Base-by-base conservation (phyloP, 768 basidiomycete genomes). In the Suillus plorans region DNA sequence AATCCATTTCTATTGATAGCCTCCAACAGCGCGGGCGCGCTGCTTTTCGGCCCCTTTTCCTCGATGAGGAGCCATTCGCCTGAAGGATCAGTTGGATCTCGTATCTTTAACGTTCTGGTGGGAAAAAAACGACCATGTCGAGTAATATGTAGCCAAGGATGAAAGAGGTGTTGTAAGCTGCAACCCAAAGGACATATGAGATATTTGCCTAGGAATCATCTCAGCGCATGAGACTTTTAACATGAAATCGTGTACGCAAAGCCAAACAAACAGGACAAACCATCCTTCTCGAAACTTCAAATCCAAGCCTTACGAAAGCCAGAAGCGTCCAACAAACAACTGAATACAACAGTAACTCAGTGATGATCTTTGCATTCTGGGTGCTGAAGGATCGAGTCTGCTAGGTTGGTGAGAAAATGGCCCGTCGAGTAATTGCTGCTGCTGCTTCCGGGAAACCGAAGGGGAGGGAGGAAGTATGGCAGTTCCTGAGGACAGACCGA, bases 151-250 rank as follows among this genome's bases (percentile, higher is more conserved):
- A 97, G 14, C 85, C 87, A 6, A 95, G 81, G 18, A 98, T 78
- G 79, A 95, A 95, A 4, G 88, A 84, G 0, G 89, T 89, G 74
- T 98, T 99, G 86, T 86, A 97, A 12, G 93, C 95, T 1, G 86
- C 84, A 9, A 91, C 84, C 95, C 96, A 98, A 18, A 95, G 76
- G 44, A 95, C 87, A 76, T 99, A 99, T 4, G 91, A 84, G 39
- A 94, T 69, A 71, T 99, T 98, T 53, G 89, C 92, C 95, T 96
- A 69, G 10, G 16, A 20, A 41, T 18, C 2, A 42, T 28, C 5
- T 59, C 39, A 59, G 39, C 57, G 25, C 14, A 41, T 22, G 2
- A 10, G 34, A 25, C 18, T 57, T 18, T 41, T 10, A n/a, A 59
- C 14, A 20, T 12, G 22, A 41, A 28, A 16, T 20, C 18, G 5